Conservation (phyloP, 75 land plant species). For the Pinus tabuliformis region DNA sequence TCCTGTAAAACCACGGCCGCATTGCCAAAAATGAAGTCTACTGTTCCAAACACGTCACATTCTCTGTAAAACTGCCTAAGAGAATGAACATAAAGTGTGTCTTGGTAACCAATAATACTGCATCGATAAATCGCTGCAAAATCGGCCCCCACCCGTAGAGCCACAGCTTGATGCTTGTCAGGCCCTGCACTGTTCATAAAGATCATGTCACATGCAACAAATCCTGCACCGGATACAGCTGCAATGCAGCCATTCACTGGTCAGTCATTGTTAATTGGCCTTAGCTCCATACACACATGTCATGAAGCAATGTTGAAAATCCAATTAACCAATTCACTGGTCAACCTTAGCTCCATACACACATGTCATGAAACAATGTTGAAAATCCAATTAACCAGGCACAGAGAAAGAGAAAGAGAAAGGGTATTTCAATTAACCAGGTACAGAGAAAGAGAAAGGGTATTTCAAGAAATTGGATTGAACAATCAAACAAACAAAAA, state of each 20-base stretch:
- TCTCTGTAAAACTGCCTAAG: slow-evolving; percentile 20
- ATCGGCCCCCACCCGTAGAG: slow-evolving; percentile 17
- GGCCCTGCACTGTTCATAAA: slow-evolving; percentile 26
- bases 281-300: too few species aligned
- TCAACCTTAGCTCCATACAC: too few species aligned
- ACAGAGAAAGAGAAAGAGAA: too few species aligned
- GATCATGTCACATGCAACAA: slow-evolving; percentile 10
- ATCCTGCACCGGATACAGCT: slow-evolving; percentile 13
- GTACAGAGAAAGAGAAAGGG: too few species aligned
- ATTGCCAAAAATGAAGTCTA: slow-evolving; percentile 29
- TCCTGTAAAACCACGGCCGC: slow-evolving; percentile 18
- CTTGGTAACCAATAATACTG: slow-evolving; percentile 20
- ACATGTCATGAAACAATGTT: too few species aligned
- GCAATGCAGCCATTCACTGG: neutral
- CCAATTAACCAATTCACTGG: too few species aligned
- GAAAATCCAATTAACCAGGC: too few species aligned
- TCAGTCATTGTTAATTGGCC: too few species aligned
- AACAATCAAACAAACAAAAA: too few species aligned
- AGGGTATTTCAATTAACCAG: too few species aligned
- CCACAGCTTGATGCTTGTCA: slow-evolving; percentile 14
- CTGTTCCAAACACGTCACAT: slow-evolving; percentile 17
- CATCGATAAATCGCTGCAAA: slow-evolving; percentile 7
- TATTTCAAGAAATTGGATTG: too few species aligned
- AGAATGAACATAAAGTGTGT: slow-evolving; percentile 25
- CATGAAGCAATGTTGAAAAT: too few species aligned